Conservation (phyloP, 1,139 yeast genomes). For the Neolecta irregularis region DNA sequence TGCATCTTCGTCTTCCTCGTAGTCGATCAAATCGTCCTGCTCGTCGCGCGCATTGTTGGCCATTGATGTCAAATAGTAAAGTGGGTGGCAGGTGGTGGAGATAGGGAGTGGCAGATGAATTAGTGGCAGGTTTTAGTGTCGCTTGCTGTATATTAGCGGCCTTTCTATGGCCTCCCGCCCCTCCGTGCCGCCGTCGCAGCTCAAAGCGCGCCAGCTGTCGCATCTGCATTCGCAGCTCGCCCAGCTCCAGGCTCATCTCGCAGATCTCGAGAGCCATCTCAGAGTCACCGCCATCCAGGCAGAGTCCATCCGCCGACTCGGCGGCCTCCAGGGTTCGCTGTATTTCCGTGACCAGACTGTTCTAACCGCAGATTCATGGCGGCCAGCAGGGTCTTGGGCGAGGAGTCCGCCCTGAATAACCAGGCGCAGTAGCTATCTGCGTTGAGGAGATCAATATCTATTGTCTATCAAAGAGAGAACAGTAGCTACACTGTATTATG, state of each 20-base stretch:
- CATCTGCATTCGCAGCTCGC: conserved; percentile 51
- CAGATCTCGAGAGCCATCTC: conserved; percentile 41
- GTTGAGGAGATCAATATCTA: too few relatives aligned
- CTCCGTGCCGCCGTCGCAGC: conserved; percentile 13
- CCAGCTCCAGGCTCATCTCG: conserved; percentile 42
- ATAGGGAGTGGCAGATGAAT: too few relatives aligned
- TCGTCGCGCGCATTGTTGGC: too few relatives aligned
- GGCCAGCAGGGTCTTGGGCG: conserved; percentile 41
- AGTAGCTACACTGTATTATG: too few relatives aligned
- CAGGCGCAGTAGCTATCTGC: too few relatives aligned
- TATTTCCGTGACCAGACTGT: conserved; percentile 11
- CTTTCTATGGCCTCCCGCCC: too few relatives aligned
- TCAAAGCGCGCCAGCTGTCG: conserved; percentile 40
- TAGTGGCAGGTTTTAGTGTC: too few relatives aligned
- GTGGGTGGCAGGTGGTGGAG: too few relatives aligned
- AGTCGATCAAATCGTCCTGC: conserved; percentile 61
- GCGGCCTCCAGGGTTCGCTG: conserved; percentile 46
- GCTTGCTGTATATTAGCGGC: too few relatives aligned
- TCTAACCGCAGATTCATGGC: conserved; percentile 36
- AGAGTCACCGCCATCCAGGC: conserved; percentile 43
- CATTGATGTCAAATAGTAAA: too few relatives aligned
- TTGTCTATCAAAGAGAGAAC: too few relatives aligned
- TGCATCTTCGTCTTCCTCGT: conserved; percentile 27
- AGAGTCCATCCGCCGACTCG: conserved; percentile 39
- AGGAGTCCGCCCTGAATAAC: conserved; percentile 7